A percentile compares a stretch with the other conserved stretches of the same genome.
These are phyloP conservation scores for Aechmea fasciata DNA, from an alignment of 176 grass and related monocot genomes.

Conservation along the genomic window DNA sequence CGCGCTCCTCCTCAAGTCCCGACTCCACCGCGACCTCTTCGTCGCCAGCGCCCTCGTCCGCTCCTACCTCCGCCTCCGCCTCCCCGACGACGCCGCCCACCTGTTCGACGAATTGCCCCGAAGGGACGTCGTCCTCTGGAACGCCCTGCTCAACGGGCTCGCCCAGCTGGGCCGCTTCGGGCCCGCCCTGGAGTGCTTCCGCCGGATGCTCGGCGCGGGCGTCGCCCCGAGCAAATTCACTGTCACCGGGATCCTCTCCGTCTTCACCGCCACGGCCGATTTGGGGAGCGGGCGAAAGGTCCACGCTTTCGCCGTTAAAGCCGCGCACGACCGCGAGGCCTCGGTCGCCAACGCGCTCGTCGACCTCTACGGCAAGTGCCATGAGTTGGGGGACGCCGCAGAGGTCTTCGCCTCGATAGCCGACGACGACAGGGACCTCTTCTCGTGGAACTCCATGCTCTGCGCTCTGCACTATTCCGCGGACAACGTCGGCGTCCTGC, in stretches of 20 bases:
- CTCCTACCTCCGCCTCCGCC: conserved; percentile 24
- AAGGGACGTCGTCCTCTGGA: conserved; percentile 49
- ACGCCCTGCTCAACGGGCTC: conserved; percentile 53
- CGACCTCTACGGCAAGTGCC: conserved; percentile 66
- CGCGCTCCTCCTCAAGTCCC: conserved; percentile 24
- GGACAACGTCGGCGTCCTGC: conserved; percentile 26
- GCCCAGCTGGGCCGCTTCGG: conserved; percentile 40
- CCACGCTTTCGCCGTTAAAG: conserved; percentile 40
- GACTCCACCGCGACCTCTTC: conserved; percentile 34
- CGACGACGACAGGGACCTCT: conserved; percentile 34
- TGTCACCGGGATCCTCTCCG: conserved; percentile 38
- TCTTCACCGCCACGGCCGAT: conserved; percentile 36
- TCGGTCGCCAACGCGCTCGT: conserved; percentile 38
- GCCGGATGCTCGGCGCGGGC: conserved; percentile 30
- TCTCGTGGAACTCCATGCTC: conserved; percentile 73
- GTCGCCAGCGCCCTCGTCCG: conserved; percentile 44
- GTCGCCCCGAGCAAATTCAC: conserved; percentile 43
- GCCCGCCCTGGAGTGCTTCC: conserved; percentile 33
- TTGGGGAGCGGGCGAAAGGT: conserved; percentile 17
- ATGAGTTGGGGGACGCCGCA: conserved; percentile 19
- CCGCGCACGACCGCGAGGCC: conserved; percentile 21
- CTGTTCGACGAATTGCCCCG: conserved; percentile 43
- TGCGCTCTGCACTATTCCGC: conserved; percentile 48
- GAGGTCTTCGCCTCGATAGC: conserved; percentile 40
- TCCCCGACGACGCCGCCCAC: conserved; percentile 34